phyloP scores from a whole-genome alignment of 2,329 filamentous ascomycete species.

The Neonectria ditissima region DNA sequence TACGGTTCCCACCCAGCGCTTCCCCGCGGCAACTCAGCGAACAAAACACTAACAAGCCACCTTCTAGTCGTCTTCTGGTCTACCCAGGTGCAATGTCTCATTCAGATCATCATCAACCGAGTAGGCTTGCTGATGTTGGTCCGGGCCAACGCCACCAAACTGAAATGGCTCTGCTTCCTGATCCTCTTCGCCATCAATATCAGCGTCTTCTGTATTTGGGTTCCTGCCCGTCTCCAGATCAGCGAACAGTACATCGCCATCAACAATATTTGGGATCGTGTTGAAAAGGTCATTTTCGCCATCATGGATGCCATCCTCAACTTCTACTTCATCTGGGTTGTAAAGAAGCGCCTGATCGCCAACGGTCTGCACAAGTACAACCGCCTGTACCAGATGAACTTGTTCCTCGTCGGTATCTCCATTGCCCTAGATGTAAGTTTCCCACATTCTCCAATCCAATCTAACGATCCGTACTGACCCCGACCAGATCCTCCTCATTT shows the following conservation, averaged over 20 bases:
- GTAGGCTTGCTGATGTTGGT: slow-evolving; percentile 59
- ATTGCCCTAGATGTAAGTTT: slow-evolving; percentile 44
- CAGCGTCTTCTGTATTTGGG: slow-evolving; percentile 64
- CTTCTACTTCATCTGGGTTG: slow-evolving; percentile 58
- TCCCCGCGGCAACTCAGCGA: accelerated
- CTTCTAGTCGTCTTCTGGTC: slow-evolving; percentile 46
- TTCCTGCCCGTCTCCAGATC: slow-evolving; percentile 59
- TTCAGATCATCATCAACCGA: slow-evolving; percentile 66
- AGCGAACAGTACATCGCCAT: slow-evolving; percentile 53
- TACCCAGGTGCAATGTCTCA: slow-evolving; percentile 56
- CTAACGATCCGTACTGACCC: background rate
- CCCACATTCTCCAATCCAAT: too few relatives aligned
- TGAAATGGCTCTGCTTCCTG: slow-evolving; percentile 59
- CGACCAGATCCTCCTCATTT: slow-evolving; percentile 37
- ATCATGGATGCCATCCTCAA: slow-evolving; percentile 61
- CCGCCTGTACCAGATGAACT: slow-evolving; percentile 54
- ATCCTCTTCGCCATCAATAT: slow-evolving; percentile 60
- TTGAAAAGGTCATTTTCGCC: slow-evolving; percentile 61
- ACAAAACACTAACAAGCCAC: background rate
- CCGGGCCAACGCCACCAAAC: slow-evolving; percentile 45
- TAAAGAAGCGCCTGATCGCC: slow-evolving; percentile 58
- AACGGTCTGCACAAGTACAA: slow-evolving; percentile 64
- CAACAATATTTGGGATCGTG: slow-evolving; percentile 64
- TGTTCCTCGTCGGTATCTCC: slow-evolving; percentile 45
- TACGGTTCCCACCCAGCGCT: slow-evolving; percentile 39